Conservation (phyloP, 352 stramenopile genomes). For the Pythium dissotocum region DNA sequence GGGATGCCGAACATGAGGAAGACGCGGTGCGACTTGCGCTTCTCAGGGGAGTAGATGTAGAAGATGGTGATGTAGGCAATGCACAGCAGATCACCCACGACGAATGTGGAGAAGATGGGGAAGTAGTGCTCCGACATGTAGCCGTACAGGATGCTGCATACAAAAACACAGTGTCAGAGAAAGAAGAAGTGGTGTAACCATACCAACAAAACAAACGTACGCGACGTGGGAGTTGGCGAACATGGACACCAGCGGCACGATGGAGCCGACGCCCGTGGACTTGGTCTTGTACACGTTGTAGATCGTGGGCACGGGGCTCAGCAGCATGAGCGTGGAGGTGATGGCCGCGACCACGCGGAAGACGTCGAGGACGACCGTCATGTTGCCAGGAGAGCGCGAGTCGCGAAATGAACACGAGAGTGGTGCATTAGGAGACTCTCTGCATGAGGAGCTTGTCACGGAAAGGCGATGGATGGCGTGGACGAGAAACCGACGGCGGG, state of each 20-base stretch:
- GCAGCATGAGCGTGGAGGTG: conserved; percentile 38
- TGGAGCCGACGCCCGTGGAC: conserved; percentile 41
- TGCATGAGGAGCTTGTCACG: not conserved
- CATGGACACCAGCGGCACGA: conserved; percentile 50
- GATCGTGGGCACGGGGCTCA: conserved; percentile 42
- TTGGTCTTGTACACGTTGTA: conserved; percentile 33
- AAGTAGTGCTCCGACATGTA: conserved; percentile 50
- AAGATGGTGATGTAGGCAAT: conserved; percentile 53
- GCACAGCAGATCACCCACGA: conserved; percentile 40
- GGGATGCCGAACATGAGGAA: conserved; percentile 25
- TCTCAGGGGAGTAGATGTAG: conserved; percentile 45
- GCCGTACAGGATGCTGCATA: conserved; percentile 40
- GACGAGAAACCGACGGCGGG: not conserved
- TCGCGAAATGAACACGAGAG: not conserved
- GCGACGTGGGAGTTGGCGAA: conserved; percentile 43
- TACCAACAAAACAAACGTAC: conserved; percentile 16
- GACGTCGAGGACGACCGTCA: conserved; percentile 40
- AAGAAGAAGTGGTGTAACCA: no score
- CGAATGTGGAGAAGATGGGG: conserved; percentile 51
- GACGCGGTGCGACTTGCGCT: conserved; percentile 40
- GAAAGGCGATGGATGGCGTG: not conserved
- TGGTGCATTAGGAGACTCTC: not conserved
- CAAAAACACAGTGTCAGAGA: not conserved
- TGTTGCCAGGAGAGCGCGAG: conserved; percentile 16
- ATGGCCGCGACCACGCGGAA: conserved; percentile 35